Percentiles rank a stretch among this genome's conserved stretches.
Conservation (phyloP, 495 filamentous ascomycete species). For the Annulohypoxylon stygium region DNA sequence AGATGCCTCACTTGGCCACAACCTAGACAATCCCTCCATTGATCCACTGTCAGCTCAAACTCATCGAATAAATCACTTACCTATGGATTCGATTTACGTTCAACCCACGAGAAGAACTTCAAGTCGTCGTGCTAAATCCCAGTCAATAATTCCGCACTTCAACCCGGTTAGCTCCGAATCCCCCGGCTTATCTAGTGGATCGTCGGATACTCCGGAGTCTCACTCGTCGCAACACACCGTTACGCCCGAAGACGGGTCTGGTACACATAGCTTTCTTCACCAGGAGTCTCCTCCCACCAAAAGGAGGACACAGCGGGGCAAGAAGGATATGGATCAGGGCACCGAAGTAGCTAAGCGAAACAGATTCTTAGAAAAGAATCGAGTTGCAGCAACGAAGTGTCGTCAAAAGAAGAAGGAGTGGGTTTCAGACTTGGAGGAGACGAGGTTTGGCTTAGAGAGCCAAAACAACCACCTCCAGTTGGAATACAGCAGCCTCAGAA, state of each 20-base stretch:
- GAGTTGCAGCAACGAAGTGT: conserved; percentile 87
- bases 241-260: conserved; percentile 28
- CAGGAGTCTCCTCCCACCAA: conserved; percentile 6
- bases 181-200: conserved; percentile 35
- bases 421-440: conserved; percentile 70
- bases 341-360: conserved; percentile 53
- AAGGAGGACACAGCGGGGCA: conserved; percentile 28
- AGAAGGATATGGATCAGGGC: conserved; percentile 8
- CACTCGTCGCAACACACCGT: conserved; percentile 40
- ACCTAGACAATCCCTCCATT: conserved; percentile 22
- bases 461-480: conserved; percentile 53
- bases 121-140: conserved; percentile 8
- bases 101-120: conserved; percentile 1
- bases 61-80: conserved; percentile 4
- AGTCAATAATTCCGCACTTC: conserved; percentile 9
- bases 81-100: conserved; percentile 1
- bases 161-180: conserved; percentile 33
- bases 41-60: conserved; percentile 16
- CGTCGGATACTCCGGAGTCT: conserved; percentile 42
- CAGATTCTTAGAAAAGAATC: conserved; percentile 81
- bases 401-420: conserved; percentile 88
- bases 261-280: conserved; percentile 5
- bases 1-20: conserved; percentile 8
- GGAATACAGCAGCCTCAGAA: conserved; percentile 56
- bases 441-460: conserved; percentile 56